phyloP scores from a whole-genome alignment of 2,329 filamentous ascomycete genomes.

The Zymoseptoria tritici region DNA sequence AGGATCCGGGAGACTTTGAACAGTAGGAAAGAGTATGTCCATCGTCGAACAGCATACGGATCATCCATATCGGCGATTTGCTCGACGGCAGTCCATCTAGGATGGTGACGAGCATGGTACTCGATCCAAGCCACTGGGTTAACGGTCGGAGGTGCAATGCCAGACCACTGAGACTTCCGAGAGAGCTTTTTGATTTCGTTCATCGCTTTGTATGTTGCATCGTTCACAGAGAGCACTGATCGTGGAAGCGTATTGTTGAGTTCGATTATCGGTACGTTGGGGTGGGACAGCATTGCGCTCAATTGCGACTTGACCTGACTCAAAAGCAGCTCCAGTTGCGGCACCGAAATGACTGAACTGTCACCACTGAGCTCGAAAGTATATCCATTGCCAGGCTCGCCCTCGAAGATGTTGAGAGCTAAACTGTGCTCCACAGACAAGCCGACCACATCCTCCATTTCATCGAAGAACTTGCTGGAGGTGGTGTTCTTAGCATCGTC shows the following conservation, averaged over 20 bases:
- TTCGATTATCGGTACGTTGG: slow-evolving; percentile 1
- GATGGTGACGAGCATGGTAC: slow-evolving; percentile 8
- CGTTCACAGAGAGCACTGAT: neutral
- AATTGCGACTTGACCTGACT: slow-evolving; percentile 1
- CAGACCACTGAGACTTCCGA: neutral
- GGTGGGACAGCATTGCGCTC: slow-evolving; percentile 1
- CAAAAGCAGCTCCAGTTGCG: slow-evolving; percentile 1
- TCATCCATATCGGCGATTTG: slow-evolving; percentile 1
- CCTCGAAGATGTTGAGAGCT: neutral
- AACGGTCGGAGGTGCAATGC: neutral
- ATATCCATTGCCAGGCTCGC: neutral
- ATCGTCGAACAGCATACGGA: neutral
- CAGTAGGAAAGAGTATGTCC: neutral
- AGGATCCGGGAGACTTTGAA: neutral
- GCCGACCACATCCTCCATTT: neutral
- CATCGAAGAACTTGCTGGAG: neutral
- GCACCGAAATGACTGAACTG: neutral
- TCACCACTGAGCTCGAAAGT: slow-evolving; percentile 1
- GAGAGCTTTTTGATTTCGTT: neutral
- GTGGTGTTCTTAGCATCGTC: neutral
- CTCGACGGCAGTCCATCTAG: slow-evolving; percentile 9
- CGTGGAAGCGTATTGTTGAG: slow-evolving; percentile 2
- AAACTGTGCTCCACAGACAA: neutral
- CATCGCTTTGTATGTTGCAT: neutral
- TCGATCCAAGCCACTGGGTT: slow-evolving; percentile 6